Evolutionary conservation across 441 rosid genomes (phyloP), one percentile per base, ranked within the genome.

Genomic region (Biscutella laevigata): DNA sequence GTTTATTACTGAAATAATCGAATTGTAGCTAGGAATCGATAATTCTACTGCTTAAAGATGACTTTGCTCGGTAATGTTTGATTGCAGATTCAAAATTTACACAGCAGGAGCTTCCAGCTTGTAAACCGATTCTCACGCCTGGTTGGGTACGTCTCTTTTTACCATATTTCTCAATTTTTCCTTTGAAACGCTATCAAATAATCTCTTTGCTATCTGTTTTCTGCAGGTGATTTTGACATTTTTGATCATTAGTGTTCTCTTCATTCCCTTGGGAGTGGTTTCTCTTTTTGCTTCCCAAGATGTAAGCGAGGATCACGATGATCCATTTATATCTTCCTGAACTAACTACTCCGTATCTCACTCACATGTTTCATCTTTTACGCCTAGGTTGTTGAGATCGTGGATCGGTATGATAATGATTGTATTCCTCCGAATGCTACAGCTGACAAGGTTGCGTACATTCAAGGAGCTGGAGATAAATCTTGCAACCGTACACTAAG

Each of bases 91-190:
- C 98, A 1, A 85, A 66, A 72, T 91, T 91, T 66, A 85, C 95
- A 5, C 98, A 91, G 35, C 98, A 85, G 68, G 98, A 91, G 67
- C 96, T 91, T 59, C 96, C 96, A 11, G 98, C 98, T 66, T 91
- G 98, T 76, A 91, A 91, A 70, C 98, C 98, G 3, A 91, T 91
- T 64, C 95, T 91, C 6, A 91, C 98, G 0, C 98, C 98, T 10
- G 61, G 84, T 65, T 87, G 98, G 97, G 98, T 89, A 67, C 60
- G 69, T 25, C 57, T 44, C 20, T 17, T 17, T 17, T 17, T 17
- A 17, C 2, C 20, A 17, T n/a, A 17, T 17, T 17, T 17, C n/a
- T n/a, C n/a, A n/a, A n/a, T n/a, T n/a, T n/a, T n/a, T n/a, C n/a
- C n/a, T n/a, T n/a, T n/a, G n/a, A n/a, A n/a, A n/a, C n/a, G n/a